Evolutionary conservation across 805 yeast genomes (phyloP), one percentile per base, ranked within the genome.

Genomic region (Helenozyma baotianmanensis): DNA sequence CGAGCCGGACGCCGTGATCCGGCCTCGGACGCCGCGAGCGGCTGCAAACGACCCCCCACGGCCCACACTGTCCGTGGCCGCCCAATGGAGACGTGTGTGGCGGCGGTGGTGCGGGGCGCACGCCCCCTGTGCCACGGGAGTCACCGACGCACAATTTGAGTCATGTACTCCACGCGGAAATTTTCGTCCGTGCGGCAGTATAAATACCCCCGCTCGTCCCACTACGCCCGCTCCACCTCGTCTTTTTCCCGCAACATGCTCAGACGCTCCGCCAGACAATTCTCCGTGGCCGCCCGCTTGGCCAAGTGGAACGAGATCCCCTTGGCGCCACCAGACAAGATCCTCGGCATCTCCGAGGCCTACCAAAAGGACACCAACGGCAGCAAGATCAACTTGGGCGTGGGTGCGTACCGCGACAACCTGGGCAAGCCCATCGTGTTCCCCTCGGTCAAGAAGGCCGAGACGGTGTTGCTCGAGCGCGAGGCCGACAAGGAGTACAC

Each of bases 361-460:
- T 90, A 68, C 71, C 74, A 72, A 54, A 68, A 68, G 39, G 97
- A 89, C 59, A 24, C 66, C 14, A 76, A 77, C 57, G 60, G 76
- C 9, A 50, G 61, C 12, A 82, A 76, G 54, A 72, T 76, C 42
- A 76, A 76, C 56, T 66, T 83, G 47, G 90, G 92, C 39, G 88
- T 82, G 14, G 94, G 97, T 33, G 90, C 97, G n/a, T 90, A 90
- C 68, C 76, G 97, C 57, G 95, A 88, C 58, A 78, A 82, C 56
- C 48, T 61, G 8, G 97, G 97, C 29, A 76, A 80, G 57, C 97
- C 97, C 29, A 87, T 85, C 76, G 82, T 90, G 36, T 71, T 89
- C 47, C 89, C 94, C 12, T 68, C 84, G 19, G 86, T 86, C 40
- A 68, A 70, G 50, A 64, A 68, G 49, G 90, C 89, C 26, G 90